Percentiles rank a stretch among this genome's conserved stretches.
These are phyloP conservation scores for Nitzschia sp. DNA, from an alignment of 108 stramenopile species.

Conservation along the genomic window DNA sequence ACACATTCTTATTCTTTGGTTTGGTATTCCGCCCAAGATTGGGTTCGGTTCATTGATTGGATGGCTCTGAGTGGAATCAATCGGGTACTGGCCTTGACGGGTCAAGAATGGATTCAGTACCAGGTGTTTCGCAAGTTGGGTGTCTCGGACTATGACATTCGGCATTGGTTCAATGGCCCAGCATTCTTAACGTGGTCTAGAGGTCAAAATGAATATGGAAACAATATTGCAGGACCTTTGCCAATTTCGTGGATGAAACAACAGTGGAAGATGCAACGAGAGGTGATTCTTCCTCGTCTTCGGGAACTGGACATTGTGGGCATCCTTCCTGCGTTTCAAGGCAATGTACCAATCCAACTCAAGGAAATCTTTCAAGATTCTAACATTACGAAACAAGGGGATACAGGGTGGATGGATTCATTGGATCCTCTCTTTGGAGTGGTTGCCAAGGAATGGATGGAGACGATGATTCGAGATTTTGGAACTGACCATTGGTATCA, in stretches of 20 bases:
- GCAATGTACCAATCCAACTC: constrained; percentile 49
- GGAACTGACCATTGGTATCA: constrained; percentile 62
- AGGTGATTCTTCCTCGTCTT: constrained; percentile 42
- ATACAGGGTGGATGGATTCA: constrained; percentile 50
- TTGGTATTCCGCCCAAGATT: constrained; percentile 42
- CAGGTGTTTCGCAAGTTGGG: constrained; percentile 41
- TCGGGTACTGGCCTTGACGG: constrained; percentile 46
- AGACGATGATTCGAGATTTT: constrained; percentile 39
- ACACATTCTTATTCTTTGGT: constrained; percentile 55
- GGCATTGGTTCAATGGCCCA: constrained; percentile 57
- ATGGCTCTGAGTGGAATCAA: constrained; percentile 49
- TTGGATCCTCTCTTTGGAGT: constrained; percentile 45
- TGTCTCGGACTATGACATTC: constrained; percentile 38
- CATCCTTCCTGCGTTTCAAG: constrained; percentile 53
- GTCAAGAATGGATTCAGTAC: constrained; percentile 51
- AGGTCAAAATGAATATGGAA: constrained; percentile 52
- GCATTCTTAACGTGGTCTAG: constrained; percentile 57
- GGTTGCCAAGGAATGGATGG: constrained; percentile 46
- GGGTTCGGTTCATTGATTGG: constrained; percentile 50
- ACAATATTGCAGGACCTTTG: constrained; percentile 40
- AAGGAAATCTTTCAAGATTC: constrained; percentile 30
- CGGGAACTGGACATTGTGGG: constrained; percentile 45
- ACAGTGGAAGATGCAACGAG: constrained; percentile 40
- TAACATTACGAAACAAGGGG: constrained; percentile 44
- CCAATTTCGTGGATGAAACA: constrained; percentile 39